Conservation (phyloP, 768 basidiomycete genomes). For the Mycena floridula region DNA sequence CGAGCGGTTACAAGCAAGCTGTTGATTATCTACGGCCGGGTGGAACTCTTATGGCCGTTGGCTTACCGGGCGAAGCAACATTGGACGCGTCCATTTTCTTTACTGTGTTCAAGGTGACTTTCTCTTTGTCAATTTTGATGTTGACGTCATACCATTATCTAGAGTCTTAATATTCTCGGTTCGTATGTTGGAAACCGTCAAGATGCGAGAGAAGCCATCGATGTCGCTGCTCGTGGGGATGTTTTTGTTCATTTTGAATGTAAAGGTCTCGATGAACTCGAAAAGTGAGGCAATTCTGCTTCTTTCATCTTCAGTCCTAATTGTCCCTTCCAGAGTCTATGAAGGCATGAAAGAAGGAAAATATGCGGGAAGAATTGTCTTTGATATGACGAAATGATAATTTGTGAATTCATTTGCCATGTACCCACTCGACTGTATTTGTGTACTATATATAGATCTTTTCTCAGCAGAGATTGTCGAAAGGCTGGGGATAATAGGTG, state of each 20-base stretch:
- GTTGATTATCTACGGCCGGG: conserved; percentile 70
- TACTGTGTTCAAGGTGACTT: conserved; percentile 46
- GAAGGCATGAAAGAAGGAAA: conserved; percentile 33
- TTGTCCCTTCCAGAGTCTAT: conserved; percentile 25
- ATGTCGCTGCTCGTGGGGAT: conserved; percentile 64
- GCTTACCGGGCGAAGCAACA: conserved; percentile 59
- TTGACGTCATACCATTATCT: no score
- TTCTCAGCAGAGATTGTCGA: no score
- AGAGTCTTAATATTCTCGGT: conserved; percentile 49
- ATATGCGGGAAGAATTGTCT: conserved; percentile 46
- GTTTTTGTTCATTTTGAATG: conserved; percentile 54
- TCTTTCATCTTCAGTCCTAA: conserved; percentile 3
- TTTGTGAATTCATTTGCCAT: no score
- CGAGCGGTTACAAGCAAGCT: conserved; percentile 46
- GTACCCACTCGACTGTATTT: no score
- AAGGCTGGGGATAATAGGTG: no score
- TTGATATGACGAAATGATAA: conserved; percentile 33
- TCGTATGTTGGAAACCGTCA: conserved; percentile 69
- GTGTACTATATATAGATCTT: no score
- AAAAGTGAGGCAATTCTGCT: conserved; percentile 32
- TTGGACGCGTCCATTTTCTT: conserved; percentile 64
- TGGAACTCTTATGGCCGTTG: conserved; percentile 75
- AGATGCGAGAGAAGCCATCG: conserved; percentile 76
- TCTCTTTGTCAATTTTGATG: not conserved
- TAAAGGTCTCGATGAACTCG: conserved; percentile 45